Evolutionary conservation across 2,329 filamentous ascomycete genomes (phyloP).

Genomic region (Clarireedia homoeocarpa): DNA sequence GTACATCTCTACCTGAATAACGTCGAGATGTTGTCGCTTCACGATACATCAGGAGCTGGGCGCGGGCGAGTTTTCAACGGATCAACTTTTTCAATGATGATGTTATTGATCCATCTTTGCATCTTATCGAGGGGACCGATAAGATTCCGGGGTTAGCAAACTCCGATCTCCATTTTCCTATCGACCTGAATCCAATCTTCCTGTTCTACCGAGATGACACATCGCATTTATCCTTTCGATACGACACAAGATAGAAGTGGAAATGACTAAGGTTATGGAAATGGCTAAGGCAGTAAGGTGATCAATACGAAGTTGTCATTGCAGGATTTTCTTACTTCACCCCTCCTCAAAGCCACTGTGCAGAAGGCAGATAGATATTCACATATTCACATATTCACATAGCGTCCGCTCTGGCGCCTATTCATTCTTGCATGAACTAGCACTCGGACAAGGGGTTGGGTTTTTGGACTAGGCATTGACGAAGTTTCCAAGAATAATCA

Average conservation of each 20-base stretch:
- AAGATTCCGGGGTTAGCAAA: background rate
- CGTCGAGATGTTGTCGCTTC: background rate
- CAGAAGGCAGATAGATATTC: no score
- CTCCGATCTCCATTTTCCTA: background rate
- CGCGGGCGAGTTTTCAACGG: background rate
- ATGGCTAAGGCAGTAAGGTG: no score
- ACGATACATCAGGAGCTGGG: background rate
- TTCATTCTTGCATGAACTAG: no score
- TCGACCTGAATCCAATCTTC: background rate
- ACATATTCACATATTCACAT: no score
- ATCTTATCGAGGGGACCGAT: constrained; percentile 1
- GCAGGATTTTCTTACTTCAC: no score
- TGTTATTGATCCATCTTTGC: background rate
- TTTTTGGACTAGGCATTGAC: background rate
- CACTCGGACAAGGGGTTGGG: no score
- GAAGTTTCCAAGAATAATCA: background rate
- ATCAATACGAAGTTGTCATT: no score
- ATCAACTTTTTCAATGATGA: background rate
- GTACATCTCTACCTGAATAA: constrained; percentile 21
- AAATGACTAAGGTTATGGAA: no score
- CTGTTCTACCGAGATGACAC: background rate
- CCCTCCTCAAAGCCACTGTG: no score
- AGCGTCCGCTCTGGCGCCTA: no score
- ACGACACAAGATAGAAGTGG: no score
- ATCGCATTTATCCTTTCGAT: no score